These are phyloP conservation scores for Symbiodinium pilosum DNA, from an alignment of 73 alveolate genomes.

Conservation along the genomic window DNA sequence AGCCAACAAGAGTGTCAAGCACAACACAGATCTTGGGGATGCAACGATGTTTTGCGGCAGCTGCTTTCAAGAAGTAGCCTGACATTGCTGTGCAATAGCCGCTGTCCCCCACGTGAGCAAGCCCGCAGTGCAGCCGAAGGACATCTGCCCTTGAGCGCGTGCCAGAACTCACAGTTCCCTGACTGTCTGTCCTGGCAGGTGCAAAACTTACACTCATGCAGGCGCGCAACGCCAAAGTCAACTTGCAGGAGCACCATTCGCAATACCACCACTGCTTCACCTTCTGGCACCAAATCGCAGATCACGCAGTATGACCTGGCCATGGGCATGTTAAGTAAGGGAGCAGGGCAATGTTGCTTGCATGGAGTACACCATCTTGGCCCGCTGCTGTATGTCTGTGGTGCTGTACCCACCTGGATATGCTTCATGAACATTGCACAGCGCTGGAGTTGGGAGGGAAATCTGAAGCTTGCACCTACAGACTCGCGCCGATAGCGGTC, in stretches of 20 bases:
- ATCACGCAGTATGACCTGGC: slow-evolving; percentile 89
- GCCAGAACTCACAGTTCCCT: slow-evolving; percentile 93
- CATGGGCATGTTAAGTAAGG: too few species aligned
- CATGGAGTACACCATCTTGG: background rate
- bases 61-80: slow-evolving; percentile 36
- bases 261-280: slow-evolving; percentile 86
- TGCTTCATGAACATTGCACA: too few species aligned
- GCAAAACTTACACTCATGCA: background rate
- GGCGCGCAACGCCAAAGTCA: background rate
- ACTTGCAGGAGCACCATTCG: background rate
- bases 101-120: background rate
- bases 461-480: slow-evolving; percentile 1
- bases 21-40: background rate
- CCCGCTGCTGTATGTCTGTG: slow-evolving; percentile 48
- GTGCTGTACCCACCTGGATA: slow-evolving; percentile 60
- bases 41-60: background rate
- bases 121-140: background rate
- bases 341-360: too few species aligned
- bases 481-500: slow-evolving; percentile 71
- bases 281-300: slow-evolving; percentile 73
- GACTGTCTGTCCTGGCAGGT: slow-evolving; percentile 36
- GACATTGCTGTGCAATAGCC: too few species aligned
- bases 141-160: slow-evolving; percentile 71
- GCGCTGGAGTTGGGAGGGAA: background rate
- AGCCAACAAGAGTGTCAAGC: background rate